A percentile compares a stretch with the other conserved stretches of the same genome.
Evolutionary conservation across 2,329 filamentous ascomycete genomes (phyloP).

Genomic region (Colletotrichum echinochloae): DNA sequence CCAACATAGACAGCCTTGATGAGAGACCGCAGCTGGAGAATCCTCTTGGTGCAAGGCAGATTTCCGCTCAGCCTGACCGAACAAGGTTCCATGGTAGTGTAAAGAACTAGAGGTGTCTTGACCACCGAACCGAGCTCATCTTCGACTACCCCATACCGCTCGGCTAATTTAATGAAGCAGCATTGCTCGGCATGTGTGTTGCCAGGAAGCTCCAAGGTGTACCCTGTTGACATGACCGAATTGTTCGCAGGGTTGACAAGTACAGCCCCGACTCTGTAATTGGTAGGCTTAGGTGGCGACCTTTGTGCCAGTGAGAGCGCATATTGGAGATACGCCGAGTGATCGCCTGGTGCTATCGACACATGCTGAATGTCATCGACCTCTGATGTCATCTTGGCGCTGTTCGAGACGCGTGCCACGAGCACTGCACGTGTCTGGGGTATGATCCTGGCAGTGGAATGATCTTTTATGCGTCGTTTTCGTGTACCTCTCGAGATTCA

Average conservation of each 20-base stretch:
- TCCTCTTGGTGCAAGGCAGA: conserved; percentile 81
- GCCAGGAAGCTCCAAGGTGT: conserved; percentile 88
- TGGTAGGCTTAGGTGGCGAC: conserved; percentile 88
- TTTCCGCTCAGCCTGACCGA: conserved; percentile 80
- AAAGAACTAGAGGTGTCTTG: conserved; percentile 70
- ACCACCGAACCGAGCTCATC: conserved; percentile 65
- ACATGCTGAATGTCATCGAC: conserved; percentile 17
- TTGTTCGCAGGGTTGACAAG: conserved; percentile 72
- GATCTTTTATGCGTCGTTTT: not conserved
- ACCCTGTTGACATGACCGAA: conserved; percentile 80
- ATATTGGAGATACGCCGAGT: conserved; percentile 70
- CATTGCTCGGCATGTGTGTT: conserved; percentile 98
- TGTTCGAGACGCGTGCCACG: not conserved
- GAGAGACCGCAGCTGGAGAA: conserved; percentile 70
- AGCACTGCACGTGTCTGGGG: not conserved
- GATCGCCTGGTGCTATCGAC: conserved; percentile 53
- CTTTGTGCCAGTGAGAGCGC: conserved; percentile 81
- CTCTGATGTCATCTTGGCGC: conserved; percentile 34
- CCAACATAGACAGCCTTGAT: conserved; percentile 88
- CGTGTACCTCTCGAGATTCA: not conserved
- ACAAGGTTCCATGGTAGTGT: conserved; percentile 94
- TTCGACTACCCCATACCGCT: conserved; percentile 61
- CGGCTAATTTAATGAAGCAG: conserved; percentile 80
- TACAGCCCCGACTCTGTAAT: conserved; percentile 96
- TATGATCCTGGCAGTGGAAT: too few relatives aligned